These are phyloP conservation scores for Laburnicola sp. DNA, from an alignment of 2,329 filamentous ascomycete genomes.

Conservation along the genomic window DNA sequence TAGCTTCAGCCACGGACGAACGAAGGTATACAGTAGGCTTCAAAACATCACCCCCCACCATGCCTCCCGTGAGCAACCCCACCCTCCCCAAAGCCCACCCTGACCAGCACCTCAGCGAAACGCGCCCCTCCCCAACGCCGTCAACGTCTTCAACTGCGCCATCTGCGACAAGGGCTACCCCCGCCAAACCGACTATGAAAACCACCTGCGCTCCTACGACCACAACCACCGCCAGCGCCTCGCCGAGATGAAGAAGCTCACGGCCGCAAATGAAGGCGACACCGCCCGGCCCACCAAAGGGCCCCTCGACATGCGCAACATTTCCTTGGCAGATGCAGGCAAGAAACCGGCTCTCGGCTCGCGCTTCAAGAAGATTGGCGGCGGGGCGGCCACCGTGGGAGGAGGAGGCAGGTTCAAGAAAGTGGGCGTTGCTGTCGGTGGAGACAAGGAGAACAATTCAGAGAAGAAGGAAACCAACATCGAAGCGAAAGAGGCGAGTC, in stretches of 20 bases:
- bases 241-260: constrained; percentile 78
- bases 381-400: constrained; percentile 18
- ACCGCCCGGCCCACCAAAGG: constrained; percentile 22
- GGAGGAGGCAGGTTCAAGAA: constrained; percentile 69
- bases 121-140: constrained; percentile 49
- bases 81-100: constrained; percentile 45
- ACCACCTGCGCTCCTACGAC: constrained; percentile 91
- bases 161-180: constrained; percentile 92
- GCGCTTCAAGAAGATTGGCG: constrained; percentile 36
- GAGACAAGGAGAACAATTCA: constrained; percentile 11
- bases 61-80: constrained; percentile 23
- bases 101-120: constrained; percentile 39
- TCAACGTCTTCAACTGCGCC: constrained; percentile 53
- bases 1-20: too few relatives aligned
- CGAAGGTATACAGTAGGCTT: background rate
- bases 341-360: constrained; percentile 24
- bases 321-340: constrained; percentile 23
- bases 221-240: constrained; percentile 77
- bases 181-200: constrained; percentile 94
- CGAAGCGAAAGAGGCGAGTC: constrained; percentile 30
- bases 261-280: constrained; percentile 32
- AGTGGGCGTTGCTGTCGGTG: constrained; percentile 56
- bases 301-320: constrained; percentile 27
- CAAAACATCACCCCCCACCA: constrained; percentile 4
- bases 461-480: constrained; percentile 28